Evolutionary conservation across 1,284 basidiomycete genomes (phyloP), one percentile per base, ranked within the genome.

Genomic region (Peniophora sp.): DNA sequence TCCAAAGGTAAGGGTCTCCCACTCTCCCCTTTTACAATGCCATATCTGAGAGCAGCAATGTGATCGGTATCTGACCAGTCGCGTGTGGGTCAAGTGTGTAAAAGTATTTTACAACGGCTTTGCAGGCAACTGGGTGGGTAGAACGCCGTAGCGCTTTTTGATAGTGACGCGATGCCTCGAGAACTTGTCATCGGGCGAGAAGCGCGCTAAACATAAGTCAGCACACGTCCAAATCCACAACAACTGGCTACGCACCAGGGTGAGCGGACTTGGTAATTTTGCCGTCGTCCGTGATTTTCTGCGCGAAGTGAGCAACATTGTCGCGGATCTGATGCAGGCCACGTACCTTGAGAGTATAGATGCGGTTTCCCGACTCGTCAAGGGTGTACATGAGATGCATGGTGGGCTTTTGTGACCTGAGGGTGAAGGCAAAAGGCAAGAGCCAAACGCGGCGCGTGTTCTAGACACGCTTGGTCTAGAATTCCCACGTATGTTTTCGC

Each of bases 111-210:
- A 94, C 73, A 93, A 75, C 12, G 93, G 93, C 68, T 92, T 92
- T 54, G 77, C 72, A 27, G 94, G 92, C n/a, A 90, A 76, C 65
- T 97, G 92, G 20, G 94, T 95, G 55, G 84, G 81, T 57, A 97
- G 79, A 54, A 95, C 82, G 55, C 81, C 81, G 64, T 79, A 89
- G 66, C 93, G 82, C 72, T 91, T 92, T 76, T 97, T 97, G 66
- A 97, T 88, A 3, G 92, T 95, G 52, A 97, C 91, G 55, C 94
- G 86, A 66, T 97, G 94, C 55, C 92, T 80, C 56, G 93, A 95
- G 72, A 95, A 97, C 75, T 97, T 97, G 80, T 97, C 94, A 67
- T 97, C 94, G 15, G 94, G 94, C 24, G 94, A 97, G 72, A 97
- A 97, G 36, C 93, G 90, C 35, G 93, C 93, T 94, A 61, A n/a